These are phyloP conservation scores for Agrocybe pediades DNA, from an alignment of 768 basidiomycete species.

Conservation along the genomic window DNA sequence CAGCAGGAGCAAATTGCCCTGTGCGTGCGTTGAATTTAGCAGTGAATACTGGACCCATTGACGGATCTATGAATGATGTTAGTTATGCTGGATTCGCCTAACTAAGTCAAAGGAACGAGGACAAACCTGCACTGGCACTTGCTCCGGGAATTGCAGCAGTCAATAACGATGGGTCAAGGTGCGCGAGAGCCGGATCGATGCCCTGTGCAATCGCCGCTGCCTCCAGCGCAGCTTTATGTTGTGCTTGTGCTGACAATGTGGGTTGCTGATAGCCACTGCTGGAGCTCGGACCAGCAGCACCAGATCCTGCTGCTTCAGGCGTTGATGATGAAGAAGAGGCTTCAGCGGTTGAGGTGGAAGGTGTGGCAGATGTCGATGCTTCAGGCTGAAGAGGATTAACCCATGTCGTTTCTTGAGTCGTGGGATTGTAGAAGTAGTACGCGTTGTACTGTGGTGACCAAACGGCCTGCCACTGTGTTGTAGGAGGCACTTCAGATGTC, in stretches of 20 bases:
- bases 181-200: constrained; percentile 80
- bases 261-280: constrained; percentile 13
- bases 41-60: constrained; percentile 46
- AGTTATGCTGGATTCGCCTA: not conserved
- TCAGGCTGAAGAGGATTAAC: constrained; percentile 64
- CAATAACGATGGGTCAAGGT: constrained; percentile 77
- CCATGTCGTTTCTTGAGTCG: constrained; percentile 84
- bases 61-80: constrained; percentile 10
- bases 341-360: constrained; percentile 4
- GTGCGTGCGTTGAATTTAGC: constrained; percentile 86
- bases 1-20: constrained; percentile 67
- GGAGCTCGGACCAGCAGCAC: constrained; percentile 1
- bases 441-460: constrained; percentile 76
- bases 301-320: constrained; percentile 18
- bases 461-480: constrained; percentile 73
- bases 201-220: constrained; percentile 76
- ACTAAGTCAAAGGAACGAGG: not conserved
- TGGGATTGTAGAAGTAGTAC: constrained; percentile 84
- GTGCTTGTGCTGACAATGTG: constrained; percentile 24
- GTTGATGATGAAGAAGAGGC: too few relatives aligned
- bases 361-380: constrained; percentile 5
- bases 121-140: constrained; percentile 24
- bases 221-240: constrained; percentile 54
- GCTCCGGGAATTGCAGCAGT: constrained; percentile 30
- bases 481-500: not conserved